These are phyloP conservation scores for Lipomyces kockii DNA, from an alignment of 805 yeast species.

Conservation along the genomic window DNA sequence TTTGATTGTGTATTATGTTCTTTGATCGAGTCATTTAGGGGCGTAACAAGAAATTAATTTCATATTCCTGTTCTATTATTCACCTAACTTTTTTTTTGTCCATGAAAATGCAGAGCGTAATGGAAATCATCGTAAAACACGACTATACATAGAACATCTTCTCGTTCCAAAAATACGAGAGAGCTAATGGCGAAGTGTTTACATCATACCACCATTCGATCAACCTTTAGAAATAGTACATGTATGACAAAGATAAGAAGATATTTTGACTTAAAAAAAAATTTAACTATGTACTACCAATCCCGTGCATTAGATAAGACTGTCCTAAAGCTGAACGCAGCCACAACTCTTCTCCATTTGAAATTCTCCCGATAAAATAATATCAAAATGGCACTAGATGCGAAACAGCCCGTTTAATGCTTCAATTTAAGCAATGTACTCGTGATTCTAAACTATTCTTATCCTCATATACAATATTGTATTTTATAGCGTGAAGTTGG, in stretches of 20 bases:
- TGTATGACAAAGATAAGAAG: background rate
- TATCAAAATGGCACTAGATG: background rate
- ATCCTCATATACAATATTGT: background rate
- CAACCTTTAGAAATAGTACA: background rate
- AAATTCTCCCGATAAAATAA: too few relatives aligned
- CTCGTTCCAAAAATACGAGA: background rate
- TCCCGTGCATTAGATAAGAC: background rate
- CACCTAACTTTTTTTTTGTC: background rate
- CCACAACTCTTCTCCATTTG: too few relatives aligned
- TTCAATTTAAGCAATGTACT: too few relatives aligned
- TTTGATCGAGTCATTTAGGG: background rate
- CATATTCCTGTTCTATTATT: background rate
- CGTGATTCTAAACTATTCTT: background rate
- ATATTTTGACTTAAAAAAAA: too few relatives aligned
- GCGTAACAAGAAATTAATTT: background rate
- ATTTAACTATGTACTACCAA: background rate
- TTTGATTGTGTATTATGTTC: background rate
- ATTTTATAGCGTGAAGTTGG: background rate
- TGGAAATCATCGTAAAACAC: background rate
- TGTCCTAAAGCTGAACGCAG: too few relatives aligned
- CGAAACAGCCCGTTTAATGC: background rate
- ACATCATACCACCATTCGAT: background rate
- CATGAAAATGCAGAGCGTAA: background rate
- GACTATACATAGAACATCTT: background rate
- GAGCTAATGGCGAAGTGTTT: background rate